Percentiles rank a stretch among this genome's conserved stretches.
phyloP scores from a whole-genome alignment of 1,284 basidiomycete genomes.

The Ganoderma sp. region DNA sequence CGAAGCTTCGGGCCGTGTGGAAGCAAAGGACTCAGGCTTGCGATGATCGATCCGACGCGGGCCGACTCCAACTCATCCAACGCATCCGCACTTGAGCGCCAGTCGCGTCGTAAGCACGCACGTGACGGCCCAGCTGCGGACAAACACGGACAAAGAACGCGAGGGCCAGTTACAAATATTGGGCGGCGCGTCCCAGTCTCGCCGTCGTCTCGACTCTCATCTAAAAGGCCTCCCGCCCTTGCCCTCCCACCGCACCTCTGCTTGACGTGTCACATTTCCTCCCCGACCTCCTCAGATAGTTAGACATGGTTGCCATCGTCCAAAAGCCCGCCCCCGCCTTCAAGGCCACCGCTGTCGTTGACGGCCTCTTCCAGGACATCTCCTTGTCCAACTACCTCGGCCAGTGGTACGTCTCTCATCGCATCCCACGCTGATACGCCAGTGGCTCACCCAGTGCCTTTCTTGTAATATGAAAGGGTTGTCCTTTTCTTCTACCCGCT shows the following conservation, averaged over 20 bases:
- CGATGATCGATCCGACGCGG: background rate
- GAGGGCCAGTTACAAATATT: slow-evolving; percentile 35
- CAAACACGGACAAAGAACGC: slow-evolving; percentile 41
- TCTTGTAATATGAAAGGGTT: slow-evolving; percentile 25
- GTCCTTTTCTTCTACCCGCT: slow-evolving; percentile 72
- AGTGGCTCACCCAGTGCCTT: slow-evolving; percentile 1
- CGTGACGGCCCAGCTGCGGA: slow-evolving; percentile 21
- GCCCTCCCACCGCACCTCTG: slow-evolving; percentile 10
- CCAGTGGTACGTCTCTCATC: slow-evolving; percentile 67
- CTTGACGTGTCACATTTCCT: slow-evolving; percentile 14
- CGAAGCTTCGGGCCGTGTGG: slow-evolving; percentile 2
- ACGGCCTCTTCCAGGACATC: slow-evolving; percentile 79
- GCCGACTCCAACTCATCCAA: background rate
- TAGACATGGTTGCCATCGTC: slow-evolving; percentile 68
- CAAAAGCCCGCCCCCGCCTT: slow-evolving; percentile 83
- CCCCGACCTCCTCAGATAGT: background rate
- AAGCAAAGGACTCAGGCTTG: background rate
- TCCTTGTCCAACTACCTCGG: slow-evolving; percentile 76
- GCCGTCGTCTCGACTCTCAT: slow-evolving; percentile 14
- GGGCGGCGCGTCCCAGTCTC: slow-evolving; percentile 15
- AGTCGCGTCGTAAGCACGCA: slow-evolving; percentile 34
- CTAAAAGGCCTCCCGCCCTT: background rate
- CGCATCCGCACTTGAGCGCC: background rate
- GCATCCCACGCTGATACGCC: slow-evolving; percentile 4
- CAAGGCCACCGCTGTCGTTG: slow-evolving; percentile 75